Conservation (phyloP, 192 early-diverging fungal species). For the Thamnidium elegans region DNA sequence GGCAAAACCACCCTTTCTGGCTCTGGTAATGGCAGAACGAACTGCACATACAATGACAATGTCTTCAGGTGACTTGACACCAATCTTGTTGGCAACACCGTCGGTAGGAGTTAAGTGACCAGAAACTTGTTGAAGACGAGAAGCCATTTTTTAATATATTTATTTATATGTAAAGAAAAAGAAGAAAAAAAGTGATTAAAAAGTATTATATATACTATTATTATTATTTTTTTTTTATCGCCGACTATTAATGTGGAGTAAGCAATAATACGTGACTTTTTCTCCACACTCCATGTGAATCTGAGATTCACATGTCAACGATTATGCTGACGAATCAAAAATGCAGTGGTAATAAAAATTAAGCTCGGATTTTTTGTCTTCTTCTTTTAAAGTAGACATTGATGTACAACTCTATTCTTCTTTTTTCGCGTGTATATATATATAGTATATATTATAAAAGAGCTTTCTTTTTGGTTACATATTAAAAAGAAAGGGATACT, state of each 20-base stretch:
- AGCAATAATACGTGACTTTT: slow-evolving; percentile 8
- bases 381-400: too few relatives aligned
- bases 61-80: slow-evolving; percentile 83
- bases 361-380: too few relatives aligned
- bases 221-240: not conserved
- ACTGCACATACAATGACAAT: slow-evolving; percentile 90
- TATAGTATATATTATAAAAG: not conserved
- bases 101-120: slow-evolving; percentile 43
- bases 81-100: slow-evolving; percentile 51
- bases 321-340: not conserved
- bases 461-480: not conserved
- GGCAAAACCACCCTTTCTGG: slow-evolving; percentile 89
- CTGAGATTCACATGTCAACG: slow-evolving; percentile 4
- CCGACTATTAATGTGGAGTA: slow-evolving; percentile 9
- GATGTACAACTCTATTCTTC: too few relatives aligned
- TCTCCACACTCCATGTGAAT: not conserved
- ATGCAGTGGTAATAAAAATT: too few relatives aligned
- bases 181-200: not conserved
- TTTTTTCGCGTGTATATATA: too few relatives aligned
- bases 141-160: slow-evolving; percentile 40
- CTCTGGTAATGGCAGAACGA: slow-evolving; percentile 85
- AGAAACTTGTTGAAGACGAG: slow-evolving; percentile 55
- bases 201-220: not conserved
- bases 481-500: too few relatives aligned
- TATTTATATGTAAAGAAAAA: slow-evolving; percentile 4